Evolutionary conservation across 768 basidiomycete genomes (phyloP).

Genomic region (Mycena belliarum): DNA sequence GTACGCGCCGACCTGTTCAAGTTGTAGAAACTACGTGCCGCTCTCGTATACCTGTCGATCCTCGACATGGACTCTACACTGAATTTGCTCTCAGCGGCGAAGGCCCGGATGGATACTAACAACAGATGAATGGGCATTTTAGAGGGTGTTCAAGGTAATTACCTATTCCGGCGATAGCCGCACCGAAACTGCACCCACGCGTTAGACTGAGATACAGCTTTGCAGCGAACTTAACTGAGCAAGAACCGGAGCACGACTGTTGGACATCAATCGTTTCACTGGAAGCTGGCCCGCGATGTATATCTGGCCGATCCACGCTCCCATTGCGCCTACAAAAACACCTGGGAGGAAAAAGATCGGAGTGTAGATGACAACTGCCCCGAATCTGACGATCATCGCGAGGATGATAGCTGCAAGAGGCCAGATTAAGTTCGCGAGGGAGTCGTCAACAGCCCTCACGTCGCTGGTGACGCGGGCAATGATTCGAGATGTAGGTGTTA

Average conservation of each 20-base stretch:
- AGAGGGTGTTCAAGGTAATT: neutral
- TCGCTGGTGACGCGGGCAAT: slow-evolving; percentile 52
- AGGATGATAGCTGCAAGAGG: slow-evolving; percentile 27
- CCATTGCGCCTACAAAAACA: slow-evolving; percentile 22
- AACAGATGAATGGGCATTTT: neutral
- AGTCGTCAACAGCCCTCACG: slow-evolving; percentile 33
- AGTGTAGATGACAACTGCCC: slow-evolving; percentile 29
- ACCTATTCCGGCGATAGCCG: slow-evolving; percentile 45
- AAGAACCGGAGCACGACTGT: slow-evolving; percentile 27
- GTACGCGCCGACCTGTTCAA: slow-evolving; percentile 31
- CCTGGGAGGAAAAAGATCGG: slow-evolving; percentile 31
- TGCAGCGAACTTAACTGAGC: slow-evolving; percentile 33
- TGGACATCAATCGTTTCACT: slow-evolving; percentile 28
- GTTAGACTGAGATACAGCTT: slow-evolving; percentile 15
- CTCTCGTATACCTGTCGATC: slow-evolving; percentile 41
- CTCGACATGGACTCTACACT: slow-evolving; percentile 34
- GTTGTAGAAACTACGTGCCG: slow-evolving; percentile 13
- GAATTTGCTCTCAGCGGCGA: slow-evolving; percentile 44
- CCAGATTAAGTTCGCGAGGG: slow-evolving; percentile 35
- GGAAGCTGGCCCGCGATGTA: slow-evolving; percentile 31
- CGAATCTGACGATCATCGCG: slow-evolving; percentile 36
- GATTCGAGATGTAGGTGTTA: slow-evolving; percentile 35
- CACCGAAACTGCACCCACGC: slow-evolving; percentile 33
- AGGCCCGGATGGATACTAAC: slow-evolving; percentile 44
- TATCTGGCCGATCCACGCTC: slow-evolving; percentile 25